A percentile compares a stretch with the other conserved stretches of the same genome.
phyloP scores from a whole-genome alignment of 306 rosid genomes.

The Hippophae rhamnoides region DNA sequence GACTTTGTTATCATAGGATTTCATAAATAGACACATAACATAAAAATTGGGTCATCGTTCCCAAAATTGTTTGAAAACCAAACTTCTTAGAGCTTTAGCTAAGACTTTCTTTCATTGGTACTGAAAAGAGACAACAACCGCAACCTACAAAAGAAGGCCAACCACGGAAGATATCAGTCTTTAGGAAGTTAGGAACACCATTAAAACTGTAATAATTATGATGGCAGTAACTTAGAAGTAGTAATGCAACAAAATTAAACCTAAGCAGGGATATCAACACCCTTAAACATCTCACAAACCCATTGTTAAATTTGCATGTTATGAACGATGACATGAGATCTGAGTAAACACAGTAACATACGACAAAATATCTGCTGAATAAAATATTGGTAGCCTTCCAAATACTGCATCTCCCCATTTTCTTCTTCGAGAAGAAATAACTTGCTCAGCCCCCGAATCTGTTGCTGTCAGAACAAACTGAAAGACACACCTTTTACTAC shows the following conservation, averaged over 20 bases:
- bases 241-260: no score
- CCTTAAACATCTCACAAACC: no score
- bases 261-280: no score
- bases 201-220: no score
- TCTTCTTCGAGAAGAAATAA: conserved; percentile 41
- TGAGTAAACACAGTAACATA: conserved; percentile 35
- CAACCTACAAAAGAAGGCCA: conserved; percentile 42
- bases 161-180: background rate
- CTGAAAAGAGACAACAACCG: conserved; percentile 50
- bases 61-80: conserved; percentile 12
- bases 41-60: conserved; percentile 11
- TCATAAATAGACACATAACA: background rate
- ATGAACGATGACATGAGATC: background rate
- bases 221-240: no score
- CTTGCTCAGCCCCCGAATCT: conserved; percentile 63
- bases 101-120: conserved; percentile 24
- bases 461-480: conserved; percentile 94
- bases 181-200: no score
- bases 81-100: conserved; percentile 31
- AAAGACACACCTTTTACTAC: conserved; percentile 16
- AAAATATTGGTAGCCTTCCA: conserved; percentile 74
- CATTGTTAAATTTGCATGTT: no score
- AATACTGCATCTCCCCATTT: conserved; percentile 59
- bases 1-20: no score
- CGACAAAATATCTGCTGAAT: conserved; percentile 62